Evolutionary conservation across 441 rosid species (phyloP).

Genomic region (Sinapis alba): DNA sequence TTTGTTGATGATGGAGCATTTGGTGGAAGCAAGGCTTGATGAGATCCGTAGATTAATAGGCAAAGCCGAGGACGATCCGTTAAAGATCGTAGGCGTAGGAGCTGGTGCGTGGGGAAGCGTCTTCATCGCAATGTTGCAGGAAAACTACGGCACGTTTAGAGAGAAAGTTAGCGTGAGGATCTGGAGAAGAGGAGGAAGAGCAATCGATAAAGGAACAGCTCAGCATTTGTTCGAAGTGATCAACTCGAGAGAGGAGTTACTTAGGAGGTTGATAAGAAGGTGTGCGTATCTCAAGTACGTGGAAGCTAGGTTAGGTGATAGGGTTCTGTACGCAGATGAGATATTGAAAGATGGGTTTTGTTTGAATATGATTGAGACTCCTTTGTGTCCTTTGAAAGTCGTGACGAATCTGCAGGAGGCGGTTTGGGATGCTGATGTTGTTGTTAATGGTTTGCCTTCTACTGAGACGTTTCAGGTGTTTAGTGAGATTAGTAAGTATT

Average conservation of each 20-base stretch:
- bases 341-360: slow-evolving; percentile 98
- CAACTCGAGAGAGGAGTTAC: slow-evolving; percentile 86
- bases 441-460: slow-evolving; percentile 93
- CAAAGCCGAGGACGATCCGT: slow-evolving; percentile 81
- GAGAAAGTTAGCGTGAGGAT: slow-evolving; percentile 80
- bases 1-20: slow-evolving; percentile 23
- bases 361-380: slow-evolving; percentile 94
- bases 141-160: slow-evolving; percentile 70
- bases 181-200: slow-evolving; percentile 92
- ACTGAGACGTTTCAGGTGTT: slow-evolving; percentile 89
- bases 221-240: slow-evolving; percentile 94
- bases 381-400: slow-evolving; percentile 92
- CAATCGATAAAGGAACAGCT: slow-evolving; percentile 77
- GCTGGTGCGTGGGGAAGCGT: slow-evolving; percentile 99
- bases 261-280: slow-evolving; percentile 86
- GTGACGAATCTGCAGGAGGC: slow-evolving; percentile 98
- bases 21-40: slow-evolving; percentile 35
- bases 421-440: slow-evolving; percentile 99
- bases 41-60: slow-evolving; percentile 49
- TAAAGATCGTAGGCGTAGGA: slow-evolving; percentile 90
- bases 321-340: slow-evolving; percentile 89
- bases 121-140: slow-evolving; percentile 88
- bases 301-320: slow-evolving; percentile 92
- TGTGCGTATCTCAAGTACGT: slow-evolving; percentile 97
- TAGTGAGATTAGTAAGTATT: slow-evolving; percentile 77